Base-by-base conservation (phyloP, 2,329 filamentous ascomycete genomes). In the Septoria linicola region DNA sequence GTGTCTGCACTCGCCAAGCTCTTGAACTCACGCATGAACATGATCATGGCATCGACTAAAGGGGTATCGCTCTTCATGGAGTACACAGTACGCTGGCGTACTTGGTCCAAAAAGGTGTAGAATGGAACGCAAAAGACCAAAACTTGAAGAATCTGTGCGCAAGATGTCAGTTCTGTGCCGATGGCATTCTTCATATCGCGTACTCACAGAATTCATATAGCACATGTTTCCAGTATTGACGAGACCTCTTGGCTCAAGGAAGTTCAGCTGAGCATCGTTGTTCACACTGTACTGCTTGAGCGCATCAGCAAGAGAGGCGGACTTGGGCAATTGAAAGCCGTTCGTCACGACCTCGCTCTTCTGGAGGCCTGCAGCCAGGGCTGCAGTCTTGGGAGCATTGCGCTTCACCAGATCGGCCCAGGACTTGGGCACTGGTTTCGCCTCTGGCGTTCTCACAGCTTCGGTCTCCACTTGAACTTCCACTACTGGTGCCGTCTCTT, bases 221-320 rank as follows among this genome's bases (percentile, higher is more conserved):
- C 93, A 99, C 88, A 97, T 95, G 68, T 99, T 97, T 42, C 93
- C 93, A 34, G 92, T 95, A 72, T 99, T 99, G 61, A 96, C 88
- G 66, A 99, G 80, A 41, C 93, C 93, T 60, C 92, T 83, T 43
- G 93, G 93, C 72, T 97, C 89, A 43, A 99, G 79, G 66, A 96
- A 96, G 14, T 87, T 78, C 59, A 92, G 76, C 63, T 86, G 88
- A 51, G 78, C 75, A 40, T 79, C 78, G 31, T 77, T 76, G 51
- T 82, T 79, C 19, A 90, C 83, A 46, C 80, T 81, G 68, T 91
- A 93, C 21, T 82, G 80, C 42, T 80, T 80, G 45, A 99, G 77
- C 30, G 88, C 88, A 61, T 96, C 88, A 3, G 83, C 85, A 44
- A 95, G 75, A 14, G 87, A 85, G 8, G 66, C 64, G 30, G 51